Evolutionary conservation across 164 flowering plant species (phyloP), one percentile per base, ranked within the genome.

Genomic region (Vitis labrusca): DNA sequence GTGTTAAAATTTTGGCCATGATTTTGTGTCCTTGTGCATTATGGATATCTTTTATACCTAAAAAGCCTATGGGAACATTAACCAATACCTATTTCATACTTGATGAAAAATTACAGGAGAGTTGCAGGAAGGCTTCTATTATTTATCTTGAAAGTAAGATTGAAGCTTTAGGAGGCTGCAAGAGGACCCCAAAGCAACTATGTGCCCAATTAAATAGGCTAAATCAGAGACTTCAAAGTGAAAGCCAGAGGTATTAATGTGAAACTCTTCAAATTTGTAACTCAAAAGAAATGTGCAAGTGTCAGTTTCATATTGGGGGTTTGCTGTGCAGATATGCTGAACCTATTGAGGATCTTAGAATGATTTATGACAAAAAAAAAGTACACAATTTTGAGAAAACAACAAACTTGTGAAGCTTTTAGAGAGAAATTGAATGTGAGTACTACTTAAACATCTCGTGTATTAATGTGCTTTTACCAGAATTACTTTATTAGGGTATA

Each of bases 111-210:
- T 50, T 79, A 67, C 83, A 96, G 99, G 95, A 86, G 64, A 82
- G 71, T 71, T 75, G 64, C 71, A 71, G 71, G 73, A 96, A 96
- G 81, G 97, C 97, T 62, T 89, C 98, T 52, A 83, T 84, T 27
- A 85, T 96, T 52, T 93, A 97, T 79, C 87, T 87, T 64, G 97
- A 92, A 81, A 86, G 84, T 84, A 98, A 90, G 71, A 56, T 91
- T 73, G 87, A 91, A 77, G 86, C 85, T 78, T 71, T 90, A 71
- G 96, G 90, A 60, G 91, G 85, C 66, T 78, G 83, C 71, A 75
- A 75, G 27, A 81, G 81, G 68, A 85, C 87, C 12, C 88, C 88
- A 9, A 97, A 90, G 72, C 87, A 96, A 73, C 85, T 96, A 2
- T 86, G 87, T 78, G 95, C 91, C 16, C 85, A 86, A 62, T 63